Evolutionary conservation across 148 eudicot species (phyloP), one percentile per base, ranked within the genome.

Genomic region (Tetragonia tetragonoides): DNA sequence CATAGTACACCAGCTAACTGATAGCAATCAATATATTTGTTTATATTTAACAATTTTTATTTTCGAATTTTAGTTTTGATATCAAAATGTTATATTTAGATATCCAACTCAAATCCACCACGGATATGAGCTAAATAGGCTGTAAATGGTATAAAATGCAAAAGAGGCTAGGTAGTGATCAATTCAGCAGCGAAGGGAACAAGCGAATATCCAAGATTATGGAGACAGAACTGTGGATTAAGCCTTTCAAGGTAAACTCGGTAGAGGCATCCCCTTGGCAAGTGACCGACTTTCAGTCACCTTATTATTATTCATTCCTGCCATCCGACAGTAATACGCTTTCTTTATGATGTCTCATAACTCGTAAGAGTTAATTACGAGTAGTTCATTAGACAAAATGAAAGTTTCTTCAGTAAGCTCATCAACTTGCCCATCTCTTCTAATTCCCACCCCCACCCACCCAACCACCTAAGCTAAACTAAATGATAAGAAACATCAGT

Each of bases 391-490:
- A n/a, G n/a, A n/a, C 6, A 62, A 9, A 37, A 37, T 21, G 21
- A 51, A 24, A 68, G 38, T 6, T n/a, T 56, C 39, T 12, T 38
- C 20, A 21, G 41, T 14, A 76, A 75, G 78, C 62, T 49, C 78
- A 66, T 10, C 20, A 5, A 38, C 16, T 37, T 75, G 24, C 12
- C 68, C 15, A 28, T 18, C 63, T 49, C 16, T 16, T 23, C 17
- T 51, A 49, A 14, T 54, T 66, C 65, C 65, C 47, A 39, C n/a
- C 41, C 41, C 70, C 47, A n/a, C n/a, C 68, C 7, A 17, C 23
- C 38, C 59, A 34, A 12, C 37, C 59, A 24, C n/a, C 61, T 3
- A 11, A 23, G 34, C 14, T 18, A 21, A 39, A 70, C 3, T 23
- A 37, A 10, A 49, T 11, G 53, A 47, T 3, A 42, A 42, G 46